These are phyloP conservation scores for Ophiocordyceps camponoti-saundersi DNA, from an alignment of 2,329 filamentous ascomycete species.

Conservation along the genomic window DNA sequence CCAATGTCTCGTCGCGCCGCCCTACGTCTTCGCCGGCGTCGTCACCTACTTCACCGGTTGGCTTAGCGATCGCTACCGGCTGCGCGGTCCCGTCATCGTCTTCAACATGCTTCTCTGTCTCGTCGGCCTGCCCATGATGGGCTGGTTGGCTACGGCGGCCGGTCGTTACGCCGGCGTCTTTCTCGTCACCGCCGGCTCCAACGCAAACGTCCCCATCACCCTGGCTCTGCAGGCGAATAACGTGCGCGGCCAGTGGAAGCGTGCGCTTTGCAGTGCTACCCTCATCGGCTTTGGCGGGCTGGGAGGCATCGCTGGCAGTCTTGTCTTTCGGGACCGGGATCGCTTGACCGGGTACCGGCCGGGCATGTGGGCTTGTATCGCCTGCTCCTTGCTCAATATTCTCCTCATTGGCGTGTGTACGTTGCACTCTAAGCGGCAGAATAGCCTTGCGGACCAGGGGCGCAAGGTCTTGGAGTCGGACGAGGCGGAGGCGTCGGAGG, in stretches of 20 bases:
- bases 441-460: constrained; percentile 33
- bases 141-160: constrained; percentile 37
- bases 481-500: constrained; percentile 17
- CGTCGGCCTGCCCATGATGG: constrained; percentile 56
- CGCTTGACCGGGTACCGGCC: constrained; percentile 31
- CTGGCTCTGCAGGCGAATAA: constrained; percentile 80
- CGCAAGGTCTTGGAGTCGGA: constrained; percentile 32
- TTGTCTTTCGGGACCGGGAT: constrained; percentile 51
- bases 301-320: constrained; percentile 58
- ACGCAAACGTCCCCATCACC: constrained; percentile 57
- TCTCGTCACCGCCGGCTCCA: constrained; percentile 57
- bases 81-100: constrained; percentile 49
- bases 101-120: constrained; percentile 49
- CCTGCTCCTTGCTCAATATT: constrained; percentile 27
- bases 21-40: constrained; percentile 47
- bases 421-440: constrained; percentile 23
- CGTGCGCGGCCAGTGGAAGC: constrained; percentile 77
- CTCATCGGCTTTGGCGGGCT: constrained; percentile 63
- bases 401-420: constrained; percentile 25
- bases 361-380: constrained; percentile 37
- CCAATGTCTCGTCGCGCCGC: constrained; percentile 57
- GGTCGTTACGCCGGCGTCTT: constrained; percentile 62
- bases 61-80: constrained; percentile 47
- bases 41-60: constrained; percentile 43
- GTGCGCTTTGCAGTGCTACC: constrained; percentile 60